Percentiles rank a stretch among this genome's conserved stretches.
phyloP scores from a whole-genome alignment of 345 rosid genomes.

The Eucalyptus erythrocorys region DNA sequence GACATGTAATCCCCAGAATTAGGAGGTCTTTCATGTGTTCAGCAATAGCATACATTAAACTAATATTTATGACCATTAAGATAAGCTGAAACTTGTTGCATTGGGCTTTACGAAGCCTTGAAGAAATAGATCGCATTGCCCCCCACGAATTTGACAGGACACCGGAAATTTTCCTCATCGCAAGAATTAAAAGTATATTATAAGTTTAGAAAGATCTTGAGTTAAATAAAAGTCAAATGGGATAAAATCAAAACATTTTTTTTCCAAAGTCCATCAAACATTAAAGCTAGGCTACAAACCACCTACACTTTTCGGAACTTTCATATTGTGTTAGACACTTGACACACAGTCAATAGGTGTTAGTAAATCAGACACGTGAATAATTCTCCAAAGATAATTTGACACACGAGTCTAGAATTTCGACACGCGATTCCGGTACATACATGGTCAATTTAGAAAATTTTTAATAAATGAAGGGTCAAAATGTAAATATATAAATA shows the following conservation, averaged over 20 bases:
- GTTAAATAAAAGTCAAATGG: not conserved
- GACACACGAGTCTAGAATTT: too few relatives aligned
- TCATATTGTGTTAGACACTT: too few relatives aligned
- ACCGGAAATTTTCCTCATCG: not conserved
- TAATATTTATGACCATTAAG: not conserved
- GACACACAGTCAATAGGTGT: too few relatives aligned
- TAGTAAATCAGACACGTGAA: too few relatives aligned
- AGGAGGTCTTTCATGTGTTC: not conserved
- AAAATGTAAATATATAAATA: too few relatives aligned
- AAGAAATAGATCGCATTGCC: not conserved
- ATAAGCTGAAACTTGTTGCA: not conserved
- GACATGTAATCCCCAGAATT: not conserved
- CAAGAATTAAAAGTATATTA: not conserved
- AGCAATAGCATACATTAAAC: not conserved
- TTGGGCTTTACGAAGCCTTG: not conserved
- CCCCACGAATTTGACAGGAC: not conserved
- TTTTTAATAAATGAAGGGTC: too few relatives aligned
- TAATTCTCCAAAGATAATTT: too few relatives aligned
- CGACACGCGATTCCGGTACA: rapidly evolving
- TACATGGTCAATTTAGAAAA: too few relatives aligned
- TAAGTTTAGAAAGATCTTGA: not conserved
- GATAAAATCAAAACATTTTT: too few relatives aligned
- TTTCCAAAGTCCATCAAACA: not conserved
- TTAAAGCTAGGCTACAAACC: too few relatives aligned
- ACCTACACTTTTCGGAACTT: too few relatives aligned